Conservation (phyloP, 2,329 filamentous ascomycete genomes). For the Curvularia hawaiiensis region DNA sequence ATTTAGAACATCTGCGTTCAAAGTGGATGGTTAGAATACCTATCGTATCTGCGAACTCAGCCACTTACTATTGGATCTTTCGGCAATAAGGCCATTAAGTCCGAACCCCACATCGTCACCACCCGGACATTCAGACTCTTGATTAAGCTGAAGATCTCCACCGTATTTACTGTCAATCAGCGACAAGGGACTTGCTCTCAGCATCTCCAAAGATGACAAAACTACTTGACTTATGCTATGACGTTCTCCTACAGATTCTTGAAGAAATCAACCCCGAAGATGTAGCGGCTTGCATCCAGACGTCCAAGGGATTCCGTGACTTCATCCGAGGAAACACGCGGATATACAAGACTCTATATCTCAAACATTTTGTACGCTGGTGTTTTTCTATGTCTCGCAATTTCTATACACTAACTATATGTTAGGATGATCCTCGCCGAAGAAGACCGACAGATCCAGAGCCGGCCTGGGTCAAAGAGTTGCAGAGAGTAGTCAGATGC, state of each 20-base stretch:
- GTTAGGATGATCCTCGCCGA: conserved; percentile 48
- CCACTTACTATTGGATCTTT: not conserved
- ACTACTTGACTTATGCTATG: conserved; percentile 45
- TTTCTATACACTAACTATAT: conserved; percentile 13
- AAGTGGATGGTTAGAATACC: not conserved
- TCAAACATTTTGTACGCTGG: conserved; percentile 58
- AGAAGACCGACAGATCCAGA: conserved; percentile 31
- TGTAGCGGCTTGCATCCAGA: conserved; percentile 37
- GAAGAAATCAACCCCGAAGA: conserved; percentile 41
- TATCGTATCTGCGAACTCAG: not conserved
- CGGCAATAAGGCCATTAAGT: conserved; percentile 5
- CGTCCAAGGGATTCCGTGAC: conserved; percentile 52
- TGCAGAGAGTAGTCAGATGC: conserved; percentile 38
- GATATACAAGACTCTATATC: conserved; percentile 67
- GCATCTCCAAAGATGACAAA: conserved; percentile 23
- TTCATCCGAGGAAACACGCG: conserved; percentile 63
- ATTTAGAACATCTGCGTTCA: not conserved
- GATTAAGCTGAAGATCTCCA: not conserved
- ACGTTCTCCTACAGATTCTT: conserved; percentile 43
- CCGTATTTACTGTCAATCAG: not conserved
- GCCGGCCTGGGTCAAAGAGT: conserved; percentile 37
- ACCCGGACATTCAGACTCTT: conserved; percentile 1
- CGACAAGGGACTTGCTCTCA: not conserved
- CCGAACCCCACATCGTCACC: conserved; percentile 14
- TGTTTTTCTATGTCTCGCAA: not conserved